These are phyloP conservation scores for Wickerhamiella infanticola DNA, from an alignment of 1,139 yeast species.

Conservation along the genomic window DNA sequence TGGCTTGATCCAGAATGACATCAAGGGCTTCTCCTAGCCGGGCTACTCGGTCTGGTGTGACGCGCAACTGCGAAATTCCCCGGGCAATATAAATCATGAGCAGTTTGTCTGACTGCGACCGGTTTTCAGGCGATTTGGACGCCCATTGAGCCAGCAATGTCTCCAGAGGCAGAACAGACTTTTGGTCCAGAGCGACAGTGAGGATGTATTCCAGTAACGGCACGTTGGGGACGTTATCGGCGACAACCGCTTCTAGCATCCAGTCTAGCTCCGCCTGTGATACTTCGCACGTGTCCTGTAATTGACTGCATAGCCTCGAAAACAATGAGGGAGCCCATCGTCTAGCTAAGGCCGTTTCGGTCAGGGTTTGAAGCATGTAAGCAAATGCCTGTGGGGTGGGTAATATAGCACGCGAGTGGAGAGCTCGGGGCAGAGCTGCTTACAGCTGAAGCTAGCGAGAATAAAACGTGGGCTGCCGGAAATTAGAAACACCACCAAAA, in stretches of 20 bases:
- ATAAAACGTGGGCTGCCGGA: no score
- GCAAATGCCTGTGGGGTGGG: neutral
- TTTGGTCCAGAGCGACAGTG: slow-evolving; percentile 18
- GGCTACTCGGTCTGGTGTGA: neutral
- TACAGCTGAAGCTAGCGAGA: no score
- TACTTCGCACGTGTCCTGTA: slow-evolving; percentile 17
- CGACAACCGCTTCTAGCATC: slow-evolving; percentile 6
- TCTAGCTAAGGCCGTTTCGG: slow-evolving; percentile 13
- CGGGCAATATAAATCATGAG: slow-evolving; percentile 11
- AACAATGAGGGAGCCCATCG: slow-evolving; percentile 17
- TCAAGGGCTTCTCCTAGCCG: slow-evolving; percentile 2
- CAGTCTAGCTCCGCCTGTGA: slow-evolving; percentile 2
- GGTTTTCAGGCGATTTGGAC: slow-evolving; percentile 1
- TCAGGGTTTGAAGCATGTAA: slow-evolving; percentile 4
- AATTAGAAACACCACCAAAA: no score
- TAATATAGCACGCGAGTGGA: neutral
- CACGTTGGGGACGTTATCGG: slow-evolving; percentile 16
- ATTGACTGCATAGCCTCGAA: slow-evolving; percentile 19
- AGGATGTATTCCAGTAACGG: slow-evolving; percentile 22
- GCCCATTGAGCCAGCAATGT: slow-evolving; percentile 4
- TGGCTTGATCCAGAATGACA: slow-evolving; percentile 9
- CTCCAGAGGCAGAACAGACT: slow-evolving; percentile 14
- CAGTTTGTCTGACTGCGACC: slow-evolving; percentile 1
- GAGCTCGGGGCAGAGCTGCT: neutral
- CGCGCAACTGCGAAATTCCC: slow-evolving; percentile 5